Evolutionary conservation across 331 rosid species (phyloP), one percentile per base, ranked within the genome.

Genomic region (Saraca asoca): DNA sequence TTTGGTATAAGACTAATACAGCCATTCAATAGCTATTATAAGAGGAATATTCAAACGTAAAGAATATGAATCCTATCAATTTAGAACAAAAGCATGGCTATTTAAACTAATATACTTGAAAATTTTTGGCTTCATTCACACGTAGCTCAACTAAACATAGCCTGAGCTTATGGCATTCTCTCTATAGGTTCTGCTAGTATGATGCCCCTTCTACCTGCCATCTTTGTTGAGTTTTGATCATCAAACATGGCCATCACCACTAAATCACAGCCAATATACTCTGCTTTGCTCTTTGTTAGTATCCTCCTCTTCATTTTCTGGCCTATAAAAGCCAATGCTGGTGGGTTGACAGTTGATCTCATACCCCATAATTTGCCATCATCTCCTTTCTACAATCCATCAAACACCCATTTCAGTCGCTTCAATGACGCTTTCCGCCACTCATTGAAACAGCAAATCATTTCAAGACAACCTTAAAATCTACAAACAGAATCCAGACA

Each of bases 351-450:
- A 0, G 45, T 54, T 19, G 75, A 79, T 46, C 73, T 84, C 41
- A 49, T 81, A 5, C 86, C 69, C 33, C 84, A 82, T 4, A 84
- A 81, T 43, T 80, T 82, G 0, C 66, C 73, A 13, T 29, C 42
- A n/a, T 84, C 88, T 7, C 80, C 79, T 1, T 35, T 5, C 12
- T 56, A 71, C 61, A 54, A 71, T 17, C 61, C 82, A 7, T 69
- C 76, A 2, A 43, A 59, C 4, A 44, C 76, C 33, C 46, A 6
- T 14, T 75, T n/a, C 9, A 59, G 45, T 31, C 76, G 79, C 39
- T 45, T 78, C 15, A 62, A 14, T 12, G 6, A 64, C 0, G 73
- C 89, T 15, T 46, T 84, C 17, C 44, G 24, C 11, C 84, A 86
- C 14, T 81, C 89, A 3, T 14, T 81, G 11, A 49, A 77, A 0